Percentiles rank a stretch among this genome's conserved stretches.
phyloP scores from a whole-genome alignment of 495 filamentous ascomycete species.

The Aspergillus asperescens region DNA sequence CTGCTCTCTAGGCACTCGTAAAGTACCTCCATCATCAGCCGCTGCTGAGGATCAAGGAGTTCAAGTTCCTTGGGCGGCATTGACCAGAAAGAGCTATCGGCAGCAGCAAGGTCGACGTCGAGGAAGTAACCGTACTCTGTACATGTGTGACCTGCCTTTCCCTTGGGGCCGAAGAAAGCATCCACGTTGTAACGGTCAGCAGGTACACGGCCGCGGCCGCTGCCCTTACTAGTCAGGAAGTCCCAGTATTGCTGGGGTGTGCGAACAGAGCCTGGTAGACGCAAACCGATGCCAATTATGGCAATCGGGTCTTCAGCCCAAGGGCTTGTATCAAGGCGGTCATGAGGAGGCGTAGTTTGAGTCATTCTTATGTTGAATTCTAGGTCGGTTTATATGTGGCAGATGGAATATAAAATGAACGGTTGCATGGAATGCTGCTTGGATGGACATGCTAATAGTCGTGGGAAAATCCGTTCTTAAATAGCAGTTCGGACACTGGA shows the following conservation, averaged over 20 bases:
- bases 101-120: slow-evolving; percentile 20
- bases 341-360: neutral
- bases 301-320: slow-evolving; percentile 31
- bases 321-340: neutral
- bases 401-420: neutral
- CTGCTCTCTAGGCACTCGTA: slow-evolving; percentile 35
- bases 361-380: neutral
- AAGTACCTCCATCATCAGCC: slow-evolving; percentile 49
- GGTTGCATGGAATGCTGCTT: neutral
- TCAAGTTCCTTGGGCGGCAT: slow-evolving; percentile 42
- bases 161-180: slow-evolving; percentile 1
- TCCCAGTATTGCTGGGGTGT: slow-evolving; percentile 22
- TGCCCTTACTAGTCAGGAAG: neutral
- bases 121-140: slow-evolving; percentile 46
- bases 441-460: too few relatives aligned
- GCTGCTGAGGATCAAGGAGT: slow-evolving; percentile 53
- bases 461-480: too few relatives aligned
- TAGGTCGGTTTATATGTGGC: neutral
- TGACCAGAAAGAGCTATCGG: slow-evolving; percentile 30
- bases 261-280: slow-evolving; percentile 40
- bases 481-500: too few relatives aligned
- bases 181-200: slow-evolving; percentile 14
- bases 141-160: slow-evolving; percentile 21
- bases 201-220: slow-evolving; percentile 10
- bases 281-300: slow-evolving; percentile 43